Base-by-base conservation (phyloP, 768 basidiomycete genomes). In the Saitozyma sp. region DNA sequence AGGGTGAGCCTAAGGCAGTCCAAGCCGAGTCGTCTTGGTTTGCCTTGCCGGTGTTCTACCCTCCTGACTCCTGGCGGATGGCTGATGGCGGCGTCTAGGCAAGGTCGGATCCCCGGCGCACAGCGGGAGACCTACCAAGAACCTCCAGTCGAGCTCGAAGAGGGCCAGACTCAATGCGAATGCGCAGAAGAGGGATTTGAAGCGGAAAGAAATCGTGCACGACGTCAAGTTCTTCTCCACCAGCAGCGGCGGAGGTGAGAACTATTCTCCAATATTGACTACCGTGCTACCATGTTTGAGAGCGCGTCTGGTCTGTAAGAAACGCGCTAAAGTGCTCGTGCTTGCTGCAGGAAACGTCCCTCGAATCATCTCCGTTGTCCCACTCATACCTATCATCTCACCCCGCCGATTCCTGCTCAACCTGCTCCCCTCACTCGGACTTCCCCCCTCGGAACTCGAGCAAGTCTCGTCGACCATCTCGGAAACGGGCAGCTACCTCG, bases 321-420 rank as follows among this genome's bases (percentile, higher is more conserved):
- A 29, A n/a, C n/a, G 29, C 29, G 29, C 29, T 29, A 5, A 29
- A 2, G 29, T 5, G 29, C 29, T 29, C 5, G 29, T 29, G 29
- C 88, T 90, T 67, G 88, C 87, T 10, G 86, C 87, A 7, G 73
- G 73, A 6, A 53, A 62, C 50, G 79, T 76, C 7, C 92, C 94
- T 19, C 83, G 95, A 39, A 88, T 97, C 46, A 88, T 97, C 10
- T 88, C 91, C 0, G 85, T 98, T 50, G 85, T 99, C 45, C 92
- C 94, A 2, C 83, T 99, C 8, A 87, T 87, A 29, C 82, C 83
- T 29, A 89, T 90, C 68, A 82, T 91, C 48, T 80, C 81, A 64
- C 77, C 87, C 2, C 80, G 79, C 54, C 81, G 77, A 58, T 83
- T 85, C 6, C 84, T 88, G 0, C 75, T 80, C 46, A 82, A 85